Base-by-base conservation (phyloP, 768 basidiomycete genomes). In the Calocybe indica region DNA sequence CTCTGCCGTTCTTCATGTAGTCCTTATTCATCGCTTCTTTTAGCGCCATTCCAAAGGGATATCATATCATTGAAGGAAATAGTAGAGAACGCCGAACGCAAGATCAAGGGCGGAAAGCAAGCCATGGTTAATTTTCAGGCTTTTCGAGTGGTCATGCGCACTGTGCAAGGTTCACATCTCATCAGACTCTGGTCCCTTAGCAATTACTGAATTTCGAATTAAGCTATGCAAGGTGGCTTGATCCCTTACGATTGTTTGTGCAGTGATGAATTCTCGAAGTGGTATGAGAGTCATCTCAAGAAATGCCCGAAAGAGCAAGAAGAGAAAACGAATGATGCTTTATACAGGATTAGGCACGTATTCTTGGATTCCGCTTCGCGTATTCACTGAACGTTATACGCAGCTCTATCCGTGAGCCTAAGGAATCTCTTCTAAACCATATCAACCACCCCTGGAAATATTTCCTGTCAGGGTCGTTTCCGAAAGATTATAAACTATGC, bases 181-280 rank as follows among this genome's bases (percentile, higher is more conserved):
- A 15, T 31, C 4, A 22, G 15, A 33, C 5, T 38, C 30, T 13
- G 32, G 12, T 31, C 15, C 32, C 13, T 34, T 30, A 11, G 8
- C 6, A 1, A 47, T 43, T 30, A 37, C 22, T 22, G 22, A 22
- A 1, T 22, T 22, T 22, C 4, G 22, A 4, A 22, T 36, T 29
- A 48, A 78, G 76, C 60, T 3, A 72, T 79, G 67, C 75, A 79
- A 48, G 66, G 63, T 41, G 73, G 70, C 22, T 71, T 75, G 30
- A 57, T 70, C 5, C 69, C 68, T 4, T 78, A 75, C 49, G 62
- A 65, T 5, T 65, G 73, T 45, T 52, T 58, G 5, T 59, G 58
- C 22, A 57, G 64, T 29, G 57, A 65, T 12, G 60, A 60, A 12
- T 62, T 76, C 44, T 64, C 64, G 29, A 51, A 60, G 7, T 78